These are phyloP conservation scores for Colletotrichum paranaense DNA, from an alignment of 2,329 filamentous ascomycete genomes.

Conservation along the genomic window DNA sequence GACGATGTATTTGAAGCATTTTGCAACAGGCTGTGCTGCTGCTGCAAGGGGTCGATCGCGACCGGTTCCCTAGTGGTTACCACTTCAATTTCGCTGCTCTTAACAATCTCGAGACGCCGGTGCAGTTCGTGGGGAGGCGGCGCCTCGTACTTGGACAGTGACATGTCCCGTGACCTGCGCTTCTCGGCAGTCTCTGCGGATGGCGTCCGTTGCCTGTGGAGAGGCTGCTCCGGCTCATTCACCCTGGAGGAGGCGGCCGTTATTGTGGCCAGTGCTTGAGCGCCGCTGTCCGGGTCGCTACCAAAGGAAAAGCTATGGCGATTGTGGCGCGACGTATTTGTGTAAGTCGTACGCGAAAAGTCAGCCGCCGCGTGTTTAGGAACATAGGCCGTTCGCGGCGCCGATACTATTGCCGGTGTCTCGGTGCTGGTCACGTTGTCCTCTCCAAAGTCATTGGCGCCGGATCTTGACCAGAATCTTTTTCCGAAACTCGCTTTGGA, in stretches of 20 bases:
- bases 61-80: slow-evolving; percentile 8
- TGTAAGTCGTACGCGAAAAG: slow-evolving; percentile 41
- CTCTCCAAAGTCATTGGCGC: slow-evolving; percentile 32
- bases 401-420: not conserved
- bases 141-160: slow-evolving; percentile 16
- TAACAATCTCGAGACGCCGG: slow-evolving; percentile 30
- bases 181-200: slow-evolving; percentile 13
- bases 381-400: slow-evolving; percentile 36
- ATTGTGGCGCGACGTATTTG: slow-evolving; percentile 33
- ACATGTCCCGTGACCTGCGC: not conserved
- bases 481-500: slow-evolving; percentile 33
- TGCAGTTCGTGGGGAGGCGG: slow-evolving; percentile 27
- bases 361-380: slow-evolving; percentile 46
- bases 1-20: slow-evolving; percentile 7
- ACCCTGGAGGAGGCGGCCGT: not conserved
- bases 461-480: slow-evolving; percentile 34
- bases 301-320: slow-evolving; percentile 17
- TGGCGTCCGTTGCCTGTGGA: not conserved
- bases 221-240: slow-evolving; percentile 1
- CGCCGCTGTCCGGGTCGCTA: not conserved
- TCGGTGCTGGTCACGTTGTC: not conserved
- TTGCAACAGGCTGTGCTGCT: slow-evolving; percentile 8
- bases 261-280: not conserved
- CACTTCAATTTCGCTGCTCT: slow-evolving; percentile 32
- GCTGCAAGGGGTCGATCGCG: slow-evolving; percentile 3